Base-by-base conservation (phyloP, 164 flowering plant genomes). In the Echeveria elegans region DNA sequence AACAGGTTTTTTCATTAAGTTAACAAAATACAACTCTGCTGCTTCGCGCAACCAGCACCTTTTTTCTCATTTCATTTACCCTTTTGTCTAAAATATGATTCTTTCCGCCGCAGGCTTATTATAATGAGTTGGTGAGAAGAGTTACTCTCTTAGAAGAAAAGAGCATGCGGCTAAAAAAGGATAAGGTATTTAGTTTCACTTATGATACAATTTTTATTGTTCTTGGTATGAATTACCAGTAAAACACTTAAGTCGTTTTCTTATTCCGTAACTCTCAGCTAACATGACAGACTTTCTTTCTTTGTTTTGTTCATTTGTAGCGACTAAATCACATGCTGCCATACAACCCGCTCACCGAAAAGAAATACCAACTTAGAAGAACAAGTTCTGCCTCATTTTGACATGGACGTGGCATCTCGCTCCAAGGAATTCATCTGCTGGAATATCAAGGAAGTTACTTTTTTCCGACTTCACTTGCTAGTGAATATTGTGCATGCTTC, bases 111-210 rank as follows among this genome's bases (percentile, higher is more conserved):
- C 77, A 85, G 89, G 89, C 89, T 47, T 85, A 85, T 69, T 77
- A 76, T 18, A 79, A 83, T 64, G 86, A 83, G 77, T 75, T 83
- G 72, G 84, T 77, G 68, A 73, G 52, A 72, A 85, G 81, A 75
- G 82, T 85, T 68, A 71, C 83, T 9, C 78, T 73, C 19, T 71
- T 80, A 15, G 79, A 80, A 72, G 79, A 78, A 66, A 76, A 76
- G 45, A 80, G 74, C 66, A 11, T 66, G 24, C 72, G 60, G 71
- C 78, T 80, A 65, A 80, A 70, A 71, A 80, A 74, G 61, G 75
- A 78, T 24, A 74, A 78, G 83, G 83, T 80, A 66, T 19, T 41
- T 43, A 69, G n/a, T n/a, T 32, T 7, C n/a, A 18, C 34, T 24
- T 26, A 6, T 43, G 29, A 0, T 23, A 21, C 7, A 36, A n/a